A percentile compares a stretch with the other conserved stretches of the same genome.
Evolutionary conservation across 2,329 filamentous ascomycete genomes (phyloP).

Genomic region (Lasiodiplodia hormozganensis): DNA sequence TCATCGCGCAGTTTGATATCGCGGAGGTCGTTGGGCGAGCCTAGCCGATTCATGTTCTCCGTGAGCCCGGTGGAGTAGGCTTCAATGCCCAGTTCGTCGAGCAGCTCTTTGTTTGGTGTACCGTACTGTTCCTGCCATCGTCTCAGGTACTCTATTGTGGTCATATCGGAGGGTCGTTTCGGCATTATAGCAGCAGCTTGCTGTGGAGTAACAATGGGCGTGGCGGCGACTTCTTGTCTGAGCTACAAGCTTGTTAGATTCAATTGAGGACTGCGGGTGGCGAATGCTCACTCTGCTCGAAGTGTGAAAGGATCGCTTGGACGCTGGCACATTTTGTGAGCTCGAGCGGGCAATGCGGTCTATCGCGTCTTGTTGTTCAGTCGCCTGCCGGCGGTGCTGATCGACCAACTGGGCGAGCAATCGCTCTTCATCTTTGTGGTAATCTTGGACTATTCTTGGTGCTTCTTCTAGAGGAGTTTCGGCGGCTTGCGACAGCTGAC

Average conservation of each 20-base stretch:
- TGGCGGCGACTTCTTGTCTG: conserved; percentile 6
- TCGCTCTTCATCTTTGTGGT: conserved; percentile 6
- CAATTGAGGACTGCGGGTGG: neutral
- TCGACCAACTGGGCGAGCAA: neutral
- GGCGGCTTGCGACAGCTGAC: neutral
- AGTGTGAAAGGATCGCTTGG: conserved; percentile 9
- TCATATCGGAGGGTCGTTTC: neutral
- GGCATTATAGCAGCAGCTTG: neutral
- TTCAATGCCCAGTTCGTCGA: conserved; percentile 39
- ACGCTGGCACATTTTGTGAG: neutral
- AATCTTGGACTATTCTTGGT: neutral
- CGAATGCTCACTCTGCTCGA: conserved; percentile 11
- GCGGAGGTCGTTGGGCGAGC: neutral
- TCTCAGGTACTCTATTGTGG: conserved; percentile 41
- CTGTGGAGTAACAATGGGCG: neutral
- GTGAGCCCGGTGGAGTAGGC: conserved; percentile 31
- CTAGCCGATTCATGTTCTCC: conserved; percentile 24
- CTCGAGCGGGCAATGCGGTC: neutral
- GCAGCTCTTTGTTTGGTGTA: conserved; percentile 38
- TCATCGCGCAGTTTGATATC: neutral
- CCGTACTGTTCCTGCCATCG: conserved; percentile 55
- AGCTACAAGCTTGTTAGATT: neutral
- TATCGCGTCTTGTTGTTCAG: neutral
- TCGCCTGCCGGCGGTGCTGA: conserved; percentile 5
- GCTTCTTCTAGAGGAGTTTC: neutral